Percentiles rank a stretch among this genome's conserved stretches.
Evolutionary conservation across 176 grass and related monocot species (phyloP).

Genomic region (Oryza meyeriana): DNA sequence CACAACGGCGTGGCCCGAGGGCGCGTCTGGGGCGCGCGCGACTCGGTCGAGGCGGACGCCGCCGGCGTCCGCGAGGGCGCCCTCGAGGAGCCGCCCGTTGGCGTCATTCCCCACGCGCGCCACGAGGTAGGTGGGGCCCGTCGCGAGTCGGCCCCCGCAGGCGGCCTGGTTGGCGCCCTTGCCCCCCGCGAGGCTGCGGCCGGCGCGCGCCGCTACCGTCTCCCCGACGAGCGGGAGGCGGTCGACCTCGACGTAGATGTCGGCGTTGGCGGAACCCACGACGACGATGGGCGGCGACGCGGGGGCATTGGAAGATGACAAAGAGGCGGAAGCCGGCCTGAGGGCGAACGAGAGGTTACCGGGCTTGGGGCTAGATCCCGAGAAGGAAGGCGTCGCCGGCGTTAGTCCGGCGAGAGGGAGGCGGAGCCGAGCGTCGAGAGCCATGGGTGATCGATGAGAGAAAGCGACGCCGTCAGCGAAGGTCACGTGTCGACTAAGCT

Average conservation of each 20-base stretch:
- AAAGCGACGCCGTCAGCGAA: background rate
- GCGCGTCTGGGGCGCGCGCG: conserved; percentile 42
- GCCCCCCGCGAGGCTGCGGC: conserved; percentile 56
- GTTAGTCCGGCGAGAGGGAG: conserved; percentile 12
- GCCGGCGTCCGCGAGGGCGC: conserved; percentile 58
- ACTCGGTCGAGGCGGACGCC: conserved; percentile 66
- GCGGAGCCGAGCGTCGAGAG: conserved; percentile 30
- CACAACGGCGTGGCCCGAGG: conserved; percentile 87
- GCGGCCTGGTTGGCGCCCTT: conserved; percentile 87
- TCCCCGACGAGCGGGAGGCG: conserved; percentile 73
- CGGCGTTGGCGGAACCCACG: conserved; percentile 92
- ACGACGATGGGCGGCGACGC: conserved; percentile 61
- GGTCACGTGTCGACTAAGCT: background rate
- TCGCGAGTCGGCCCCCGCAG: conserved; percentile 70
- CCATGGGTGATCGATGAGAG: conserved; percentile 21
- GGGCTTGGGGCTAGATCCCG: conserved; percentile 7
- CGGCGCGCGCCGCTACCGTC: conserved; percentile 56
- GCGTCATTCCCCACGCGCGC: conserved; percentile 82
- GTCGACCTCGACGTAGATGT: conserved; percentile 96
- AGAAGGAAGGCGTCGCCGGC: conserved; percentile 30
- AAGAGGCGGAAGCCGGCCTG: background rate
- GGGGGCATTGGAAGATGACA: conserved; percentile 15
- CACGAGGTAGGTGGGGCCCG: conserved; percentile 68
- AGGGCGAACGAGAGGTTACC: conserved; percentile 41
- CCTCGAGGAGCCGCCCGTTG: conserved; percentile 79